Conservation (phyloP, 495 filamentous ascomycete genomes). For the Aspergillus indologenus region DNA sequence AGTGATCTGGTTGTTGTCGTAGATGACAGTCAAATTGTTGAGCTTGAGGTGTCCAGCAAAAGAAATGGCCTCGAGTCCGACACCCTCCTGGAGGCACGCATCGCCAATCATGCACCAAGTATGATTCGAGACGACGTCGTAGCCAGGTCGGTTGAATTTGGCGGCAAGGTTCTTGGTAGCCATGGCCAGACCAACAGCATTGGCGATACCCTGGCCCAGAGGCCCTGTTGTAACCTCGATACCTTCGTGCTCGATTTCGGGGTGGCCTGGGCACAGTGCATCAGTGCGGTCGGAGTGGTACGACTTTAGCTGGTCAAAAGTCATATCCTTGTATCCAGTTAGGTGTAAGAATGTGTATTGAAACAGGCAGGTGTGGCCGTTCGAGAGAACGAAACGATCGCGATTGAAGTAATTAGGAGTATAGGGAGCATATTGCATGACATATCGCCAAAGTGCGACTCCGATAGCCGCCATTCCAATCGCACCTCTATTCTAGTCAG, state of each 20-base stretch:
- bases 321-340: slow-evolving; percentile 56
- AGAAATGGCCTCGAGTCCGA: slow-evolving; percentile 55
- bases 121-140: slow-evolving; percentile 46
- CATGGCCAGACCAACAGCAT: slow-evolving; percentile 59
- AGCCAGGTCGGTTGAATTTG: slow-evolving; percentile 50
- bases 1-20: slow-evolving; percentile 57
- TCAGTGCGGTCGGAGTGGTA: slow-evolving; percentile 54
- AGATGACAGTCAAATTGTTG: slow-evolving; percentile 54
- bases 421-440: slow-evolving; percentile 49
- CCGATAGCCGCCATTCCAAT: slow-evolving; percentile 58
- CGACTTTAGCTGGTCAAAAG: slow-evolving; percentile 57
- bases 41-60: slow-evolving; percentile 54
- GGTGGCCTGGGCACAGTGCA: slow-evolving; percentile 56
- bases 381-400: slow-evolving; percentile 54
- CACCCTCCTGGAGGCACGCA: slow-evolving; percentile 58
- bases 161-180: slow-evolving; percentile 55
- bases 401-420: slow-evolving; percentile 49
- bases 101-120: slow-evolving; percentile 59
- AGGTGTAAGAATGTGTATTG: slow-evolving; percentile 59
- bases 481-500: slow-evolving; percentile 34
- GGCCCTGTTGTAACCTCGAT: slow-evolving; percentile 64
- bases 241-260: slow-evolving; percentile 58
- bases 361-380: slow-evolving; percentile 60
- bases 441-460: slow-evolving; percentile 50
- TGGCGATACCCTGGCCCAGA: slow-evolving; percentile 57